A percentile compares a stretch with the other conserved stretches of the same genome.
Conservation (phyloP, 768 basidiomycete species). For the Filobasidium floriforme region DNA sequence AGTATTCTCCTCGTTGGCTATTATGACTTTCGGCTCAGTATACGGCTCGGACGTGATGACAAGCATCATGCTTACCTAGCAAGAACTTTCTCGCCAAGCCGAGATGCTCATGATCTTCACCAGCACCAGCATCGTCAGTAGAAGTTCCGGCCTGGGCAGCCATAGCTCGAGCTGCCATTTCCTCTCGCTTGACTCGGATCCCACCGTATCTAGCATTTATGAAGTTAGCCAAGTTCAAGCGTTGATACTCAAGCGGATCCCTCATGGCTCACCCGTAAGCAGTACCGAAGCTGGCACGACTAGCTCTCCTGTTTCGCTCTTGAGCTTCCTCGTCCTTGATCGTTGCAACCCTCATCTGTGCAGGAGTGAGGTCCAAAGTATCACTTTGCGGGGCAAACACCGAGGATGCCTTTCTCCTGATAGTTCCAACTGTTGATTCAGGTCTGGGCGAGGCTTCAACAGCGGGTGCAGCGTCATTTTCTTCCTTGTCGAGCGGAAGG, state of each 20-base stretch:
- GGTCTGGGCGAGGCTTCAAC: neutral
- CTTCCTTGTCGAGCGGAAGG: constrained; percentile 65
- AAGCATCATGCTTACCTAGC: constrained; percentile 48
- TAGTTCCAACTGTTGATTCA: neutral
- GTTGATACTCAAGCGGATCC: neutral
- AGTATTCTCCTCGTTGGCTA: constrained; percentile 86
- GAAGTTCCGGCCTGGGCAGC: constrained; percentile 33
- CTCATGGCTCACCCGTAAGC: constrained; percentile 37
- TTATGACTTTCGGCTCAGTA: neutral
- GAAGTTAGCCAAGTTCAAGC: neutral
- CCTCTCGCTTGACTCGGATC: constrained; percentile 43
- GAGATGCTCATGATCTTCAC: constrained; percentile 45
- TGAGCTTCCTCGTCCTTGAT: constrained; percentile 18
- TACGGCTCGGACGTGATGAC: neutral
- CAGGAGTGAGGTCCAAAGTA: constrained; percentile 1
- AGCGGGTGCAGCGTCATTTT: neutral
- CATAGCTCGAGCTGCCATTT: constrained; percentile 40
- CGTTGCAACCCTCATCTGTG: constrained; percentile 4
- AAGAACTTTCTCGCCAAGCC: constrained; percentile 82
- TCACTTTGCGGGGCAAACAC: neutral
- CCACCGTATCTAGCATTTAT: constrained; percentile 36
- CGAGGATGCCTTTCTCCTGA: neutral
- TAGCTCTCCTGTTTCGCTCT: constrained; percentile 30
- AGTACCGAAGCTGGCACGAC: constrained; percentile 40
- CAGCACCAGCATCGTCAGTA: constrained; percentile 26